These are phyloP conservation scores for Acanthamoeba divionensis DNA, from an alignment of 208 protist genomes.

Conservation along the genomic window DNA sequence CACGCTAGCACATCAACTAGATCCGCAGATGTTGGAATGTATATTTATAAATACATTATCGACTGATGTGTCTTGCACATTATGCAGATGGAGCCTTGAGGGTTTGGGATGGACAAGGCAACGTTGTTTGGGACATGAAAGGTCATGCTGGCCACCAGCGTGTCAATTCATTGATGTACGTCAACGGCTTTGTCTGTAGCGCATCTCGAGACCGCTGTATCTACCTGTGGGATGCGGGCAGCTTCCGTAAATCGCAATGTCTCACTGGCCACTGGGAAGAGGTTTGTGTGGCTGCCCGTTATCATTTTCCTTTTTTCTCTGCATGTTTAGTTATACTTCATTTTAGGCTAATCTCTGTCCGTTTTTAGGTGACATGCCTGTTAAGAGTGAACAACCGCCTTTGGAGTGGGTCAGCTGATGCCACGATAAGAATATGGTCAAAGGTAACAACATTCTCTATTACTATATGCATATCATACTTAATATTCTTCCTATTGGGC, in stretches of 20 bases:
- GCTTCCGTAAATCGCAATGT: background rate
- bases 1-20: background rate
- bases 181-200: constrained; percentile 3
- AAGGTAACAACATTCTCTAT: background rate
- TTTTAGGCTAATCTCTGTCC: too few species aligned
- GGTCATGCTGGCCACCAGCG: constrained; percentile 4
- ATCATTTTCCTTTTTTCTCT: too few species aligned
- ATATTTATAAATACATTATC: too few species aligned
- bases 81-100: background rate
- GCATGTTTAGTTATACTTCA: too few species aligned
- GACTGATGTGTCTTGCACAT: background rate
- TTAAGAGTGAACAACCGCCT: background rate
- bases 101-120: background rate
- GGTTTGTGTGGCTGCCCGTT: too few species aligned
- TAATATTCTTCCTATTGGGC: background rate
- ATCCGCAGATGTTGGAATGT: too few species aligned
- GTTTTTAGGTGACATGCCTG: too few species aligned
- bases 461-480: background rate
- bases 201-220: background rate
- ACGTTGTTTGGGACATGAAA: constrained; percentile 20
- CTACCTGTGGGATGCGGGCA: background rate
- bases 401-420: constrained; percentile 25
- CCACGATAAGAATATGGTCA: constrained; percentile 12
- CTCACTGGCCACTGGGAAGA: constrained; percentile 37
- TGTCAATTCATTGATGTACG: background rate